Evolutionary conservation across 1,139 yeast genomes (phyloP).

Genomic region (Diutina rugosa): DNA sequence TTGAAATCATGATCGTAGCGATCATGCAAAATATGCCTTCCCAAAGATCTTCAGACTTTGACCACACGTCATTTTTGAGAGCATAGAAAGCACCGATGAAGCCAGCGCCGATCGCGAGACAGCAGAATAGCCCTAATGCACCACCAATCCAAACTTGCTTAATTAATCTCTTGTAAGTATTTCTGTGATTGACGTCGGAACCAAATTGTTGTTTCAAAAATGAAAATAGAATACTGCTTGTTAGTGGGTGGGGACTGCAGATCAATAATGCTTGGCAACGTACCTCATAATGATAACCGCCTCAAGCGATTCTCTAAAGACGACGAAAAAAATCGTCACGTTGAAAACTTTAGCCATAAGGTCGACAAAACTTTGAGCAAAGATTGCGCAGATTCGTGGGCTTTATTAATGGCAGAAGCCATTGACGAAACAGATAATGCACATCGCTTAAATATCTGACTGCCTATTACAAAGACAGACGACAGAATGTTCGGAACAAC

Average conservation of each 20-base stretch:
- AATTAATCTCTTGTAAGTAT: neutral
- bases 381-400: neutral
- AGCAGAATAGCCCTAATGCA: slow-evolving; percentile 51
- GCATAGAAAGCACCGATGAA: slow-evolving; percentile 51
- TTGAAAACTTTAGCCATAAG: slow-evolving; percentile 26
- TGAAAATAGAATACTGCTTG: neutral
- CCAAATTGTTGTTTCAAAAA: neutral
- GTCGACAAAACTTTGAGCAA: neutral
- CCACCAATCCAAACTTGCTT: slow-evolving; percentile 76
- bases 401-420: neutral
- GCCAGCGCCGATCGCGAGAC: slow-evolving; percentile 70
- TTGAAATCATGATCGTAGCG: slow-evolving; percentile 6
- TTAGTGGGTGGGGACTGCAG: neutral
- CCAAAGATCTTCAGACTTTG: slow-evolving; percentile 6
- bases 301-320: slow-evolving; percentile 76
- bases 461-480: too few species aligned
- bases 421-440: neutral
- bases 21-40: slow-evolving; percentile 7
- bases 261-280: neutral
- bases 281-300: slow-evolving; percentile 29
- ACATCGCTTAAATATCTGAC: neutral
- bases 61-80: slow-evolving; percentile 6
- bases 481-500: too few species aligned
- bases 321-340: slow-evolving; percentile 77
- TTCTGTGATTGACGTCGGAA: neutral